phyloP scores from a whole-genome alignment of 1,139 yeast genomes.

The Oligophagozyma castellii region DNA sequence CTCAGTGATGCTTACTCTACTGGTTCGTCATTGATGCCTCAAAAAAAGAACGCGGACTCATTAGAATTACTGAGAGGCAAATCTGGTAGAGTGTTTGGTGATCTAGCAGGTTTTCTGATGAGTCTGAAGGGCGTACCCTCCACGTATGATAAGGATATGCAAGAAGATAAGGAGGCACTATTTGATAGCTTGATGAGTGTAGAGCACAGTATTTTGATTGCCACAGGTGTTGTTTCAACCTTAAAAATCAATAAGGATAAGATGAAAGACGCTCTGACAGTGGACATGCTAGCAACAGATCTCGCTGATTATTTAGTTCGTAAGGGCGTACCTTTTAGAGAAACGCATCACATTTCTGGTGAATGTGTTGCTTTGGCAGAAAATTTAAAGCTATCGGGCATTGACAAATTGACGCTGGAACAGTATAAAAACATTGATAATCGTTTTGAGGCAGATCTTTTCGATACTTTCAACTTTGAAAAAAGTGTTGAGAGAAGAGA shows the following conservation, averaged over 20 bases:
- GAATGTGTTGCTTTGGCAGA: conserved; percentile 92
- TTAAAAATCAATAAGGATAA: conserved; percentile 53
- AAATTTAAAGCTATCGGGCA: conserved; percentile 57
- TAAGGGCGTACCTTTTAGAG: conserved; percentile 97
- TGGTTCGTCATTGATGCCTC: conserved; percentile 97
- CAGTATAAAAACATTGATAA: conserved; percentile 70
- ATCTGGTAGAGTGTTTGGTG: conserved; percentile 94
- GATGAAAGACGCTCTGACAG: conserved; percentile 81
- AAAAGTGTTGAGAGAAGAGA: conserved; percentile 91
- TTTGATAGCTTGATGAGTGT: conserved; percentile 85
- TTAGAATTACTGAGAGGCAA: conserved; percentile 91
- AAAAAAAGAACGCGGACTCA: conserved; percentile 95
- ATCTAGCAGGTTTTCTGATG: conserved; percentile 91
- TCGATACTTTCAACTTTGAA: conserved; percentile 77
- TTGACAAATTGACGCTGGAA: conserved; percentile 61
- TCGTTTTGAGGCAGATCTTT: conserved; percentile 72
- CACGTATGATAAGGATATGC: conserved; percentile 95
- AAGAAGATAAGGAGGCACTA: conserved; percentile 95
- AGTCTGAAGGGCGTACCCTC: conserved; percentile 91
- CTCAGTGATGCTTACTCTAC: conserved; percentile 97
- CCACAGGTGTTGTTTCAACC: conserved; percentile 92
- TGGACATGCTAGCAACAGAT: conserved; percentile 99
- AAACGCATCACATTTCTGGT: conserved; percentile 96
- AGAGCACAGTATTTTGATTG: conserved; percentile 83
- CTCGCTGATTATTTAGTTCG: conserved; percentile 94